These are phyloP conservation scores for Colletotrichum eleusines DNA, from an alignment of 2,329 filamentous ascomycete genomes.

Conservation along the genomic window DNA sequence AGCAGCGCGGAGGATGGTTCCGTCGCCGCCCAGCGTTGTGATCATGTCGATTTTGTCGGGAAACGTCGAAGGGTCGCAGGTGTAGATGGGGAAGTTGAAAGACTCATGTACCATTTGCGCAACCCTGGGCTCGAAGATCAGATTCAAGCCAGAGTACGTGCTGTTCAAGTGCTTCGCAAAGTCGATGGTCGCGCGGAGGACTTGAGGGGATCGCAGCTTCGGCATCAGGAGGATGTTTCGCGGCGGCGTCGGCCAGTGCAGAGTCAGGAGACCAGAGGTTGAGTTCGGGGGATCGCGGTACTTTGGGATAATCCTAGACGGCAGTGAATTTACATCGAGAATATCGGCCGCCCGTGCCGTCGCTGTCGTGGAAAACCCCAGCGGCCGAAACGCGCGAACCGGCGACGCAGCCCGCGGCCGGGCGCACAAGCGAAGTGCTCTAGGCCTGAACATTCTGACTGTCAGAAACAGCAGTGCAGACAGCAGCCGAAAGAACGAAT, in stretches of 20 bases:
- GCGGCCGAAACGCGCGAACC: slow-evolving; percentile 18
- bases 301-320: slow-evolving; percentile 69
- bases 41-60: slow-evolving; percentile 88
- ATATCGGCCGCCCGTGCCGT: slow-evolving; percentile 59
- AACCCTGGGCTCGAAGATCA: slow-evolving; percentile 85
- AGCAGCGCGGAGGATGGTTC: slow-evolving; percentile 87
- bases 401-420: slow-evolving; percentile 8
- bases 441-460: slow-evolving; percentile 5
- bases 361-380: slow-evolving; percentile 22
- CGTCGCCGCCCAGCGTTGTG: slow-evolving; percentile 92
- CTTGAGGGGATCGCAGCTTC: slow-evolving; percentile 67
- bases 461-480: no score
- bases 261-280: slow-evolving; percentile 61
- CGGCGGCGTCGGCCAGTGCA: slow-evolving; percentile 67
- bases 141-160: slow-evolving; percentile 83
- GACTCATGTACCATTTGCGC: slow-evolving; percentile 77
- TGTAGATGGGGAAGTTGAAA: slow-evolving; percentile 81
- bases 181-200: slow-evolving; percentile 64
- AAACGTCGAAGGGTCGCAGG: slow-evolving; percentile 64
- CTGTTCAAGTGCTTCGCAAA: slow-evolving; percentile 79
- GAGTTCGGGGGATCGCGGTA: slow-evolving; percentile 71
- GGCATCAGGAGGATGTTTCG: slow-evolving; percentile 70
- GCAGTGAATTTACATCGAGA: slow-evolving; percentile 62
- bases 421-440: neutral
- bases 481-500: accelerated